phyloP scores from a whole-genome alignment of 257 asterid genomes.

The Pogostemon cablin region DNA sequence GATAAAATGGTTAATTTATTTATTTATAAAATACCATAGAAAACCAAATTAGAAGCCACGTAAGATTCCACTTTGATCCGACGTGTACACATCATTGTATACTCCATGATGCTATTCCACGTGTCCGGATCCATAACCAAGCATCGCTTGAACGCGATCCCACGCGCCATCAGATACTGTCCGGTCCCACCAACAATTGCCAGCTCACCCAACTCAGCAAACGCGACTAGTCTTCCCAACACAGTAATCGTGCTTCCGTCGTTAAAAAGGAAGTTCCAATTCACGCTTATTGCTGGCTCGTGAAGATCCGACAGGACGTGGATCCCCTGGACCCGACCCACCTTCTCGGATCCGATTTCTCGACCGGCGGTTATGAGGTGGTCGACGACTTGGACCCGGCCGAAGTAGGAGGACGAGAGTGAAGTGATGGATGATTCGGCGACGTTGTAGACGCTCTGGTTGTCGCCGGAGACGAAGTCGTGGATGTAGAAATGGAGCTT shows the following conservation, averaged over 20 bases:
- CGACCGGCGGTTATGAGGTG: conserved; percentile 40
- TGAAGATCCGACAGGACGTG: conserved; percentile 35
- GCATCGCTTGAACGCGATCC: conserved; percentile 37
- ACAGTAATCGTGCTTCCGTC: conserved; percentile 49
- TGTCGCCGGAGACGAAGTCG: conserved; percentile 36
- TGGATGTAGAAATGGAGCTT: conserved; percentile 49
- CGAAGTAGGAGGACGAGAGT: conserved; percentile 37
- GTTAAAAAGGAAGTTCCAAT: conserved; percentile 37
- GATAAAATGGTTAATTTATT: background rate
- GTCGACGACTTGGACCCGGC: conserved; percentile 37
- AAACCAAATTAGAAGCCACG: background rate
- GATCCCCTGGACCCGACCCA: conserved; percentile 51
- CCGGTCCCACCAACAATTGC: conserved; percentile 56
- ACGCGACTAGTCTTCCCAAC: conserved; percentile 36
- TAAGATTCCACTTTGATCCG: background rate
- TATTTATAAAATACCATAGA: background rate
- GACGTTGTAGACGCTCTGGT: conserved; percentile 37
- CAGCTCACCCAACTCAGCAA: conserved; percentile 38
- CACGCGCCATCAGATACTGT: conserved; percentile 49
- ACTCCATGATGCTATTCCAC: conserved; percentile 36
- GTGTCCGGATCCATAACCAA: conserved; percentile 34
- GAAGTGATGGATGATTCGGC: conserved; percentile 41
- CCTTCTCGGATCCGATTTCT: conserved; percentile 32
- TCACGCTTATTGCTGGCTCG: conserved; percentile 34
- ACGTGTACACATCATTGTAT: conserved; percentile 29